Conservation (phyloP, 345 rosid species). For the Abelmoschus esculentus region DNA sequence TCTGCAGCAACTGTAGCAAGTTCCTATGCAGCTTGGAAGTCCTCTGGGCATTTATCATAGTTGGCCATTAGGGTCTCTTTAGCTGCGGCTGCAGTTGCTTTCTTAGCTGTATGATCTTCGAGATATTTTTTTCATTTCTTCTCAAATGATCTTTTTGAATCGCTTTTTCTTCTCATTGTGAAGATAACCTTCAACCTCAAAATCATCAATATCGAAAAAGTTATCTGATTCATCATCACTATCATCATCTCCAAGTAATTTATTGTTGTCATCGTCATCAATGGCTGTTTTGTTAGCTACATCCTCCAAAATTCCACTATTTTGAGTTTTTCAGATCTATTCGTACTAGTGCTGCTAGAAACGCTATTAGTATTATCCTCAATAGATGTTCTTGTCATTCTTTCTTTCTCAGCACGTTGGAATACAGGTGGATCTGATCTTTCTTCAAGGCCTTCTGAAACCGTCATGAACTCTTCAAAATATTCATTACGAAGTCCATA, state of each 20-base stretch:
- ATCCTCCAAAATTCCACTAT: slow-evolving; percentile 16
- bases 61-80: slow-evolving; percentile 52
- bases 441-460: slow-evolving; percentile 78
- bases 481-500: slow-evolving; percentile 70
- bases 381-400: slow-evolving; percentile 37
- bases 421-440: slow-evolving; percentile 92
- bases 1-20: slow-evolving; percentile 58
- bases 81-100: slow-evolving; percentile 58
- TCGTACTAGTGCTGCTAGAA: slow-evolving; percentile 14
- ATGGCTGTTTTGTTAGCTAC: slow-evolving; percentile 7
- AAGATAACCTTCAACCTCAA: slow-evolving; percentile 79
- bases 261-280: slow-evolving; percentile 19
- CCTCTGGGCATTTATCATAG: slow-evolving; percentile 44
- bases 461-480: slow-evolving; percentile 50
- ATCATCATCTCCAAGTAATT: slow-evolving; percentile 27
- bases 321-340: slow-evolving; percentile 26
- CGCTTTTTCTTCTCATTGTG: slow-evolving; percentile 64
- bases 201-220: slow-evolving; percentile 74
- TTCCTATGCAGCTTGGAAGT: slow-evolving; percentile 53
- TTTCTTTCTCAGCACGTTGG: slow-evolving; percentile 70
- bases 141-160: slow-evolving; percentile 66
- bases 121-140: slow-evolving; percentile 76
- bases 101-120: slow-evolving; percentile 96
- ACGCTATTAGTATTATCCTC: slow-evolving; percentile 30
- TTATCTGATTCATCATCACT: slow-evolving; percentile 51